Conservation (phyloP, 176 grass and related monocot genomes). For the Lolium rigidum region DNA sequence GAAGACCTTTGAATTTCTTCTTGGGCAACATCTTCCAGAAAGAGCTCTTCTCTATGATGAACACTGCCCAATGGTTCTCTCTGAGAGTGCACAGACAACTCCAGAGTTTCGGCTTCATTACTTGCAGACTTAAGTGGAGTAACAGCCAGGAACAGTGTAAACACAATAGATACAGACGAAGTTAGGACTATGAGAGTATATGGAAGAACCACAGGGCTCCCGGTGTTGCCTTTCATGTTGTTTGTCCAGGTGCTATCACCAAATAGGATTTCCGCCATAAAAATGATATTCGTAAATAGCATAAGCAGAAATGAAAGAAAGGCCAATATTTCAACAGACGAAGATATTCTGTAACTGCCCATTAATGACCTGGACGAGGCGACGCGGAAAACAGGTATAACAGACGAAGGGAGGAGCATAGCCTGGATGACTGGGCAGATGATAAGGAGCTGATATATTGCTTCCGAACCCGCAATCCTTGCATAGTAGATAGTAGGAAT, state of each 20-base stretch:
- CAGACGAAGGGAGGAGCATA: slow-evolving; percentile 91
- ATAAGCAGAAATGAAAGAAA: slow-evolving; percentile 86
- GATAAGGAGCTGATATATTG: slow-evolving; percentile 88
- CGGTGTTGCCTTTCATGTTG: slow-evolving; percentile 77
- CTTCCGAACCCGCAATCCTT: slow-evolving; percentile 76
- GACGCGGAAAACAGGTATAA: slow-evolving; percentile 86
- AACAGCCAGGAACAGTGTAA: slow-evolving; percentile 81
- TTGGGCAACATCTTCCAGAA: slow-evolving; percentile 47
- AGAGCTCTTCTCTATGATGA: slow-evolving; percentile 52
- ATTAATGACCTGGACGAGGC: slow-evolving; percentile 92
- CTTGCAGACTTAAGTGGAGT: slow-evolving; percentile 94
- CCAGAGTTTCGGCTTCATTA: slow-evolving; percentile 49
- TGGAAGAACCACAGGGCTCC: slow-evolving; percentile 66
- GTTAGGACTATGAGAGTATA: slow-evolving; percentile 65
- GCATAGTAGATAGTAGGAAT: slow-evolving; percentile 72
- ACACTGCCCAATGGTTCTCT: slow-evolving; percentile 33
- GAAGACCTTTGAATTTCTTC: slow-evolving; percentile 67
- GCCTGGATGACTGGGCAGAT: slow-evolving; percentile 92
- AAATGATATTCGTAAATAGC: slow-evolving; percentile 88
- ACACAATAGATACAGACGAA: slow-evolving; percentile 64
- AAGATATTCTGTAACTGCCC: slow-evolving; percentile 78
- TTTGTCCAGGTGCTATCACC: slow-evolving; percentile 90
- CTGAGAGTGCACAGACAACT: slow-evolving; percentile 49
- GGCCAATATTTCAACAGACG: slow-evolving; percentile 78
- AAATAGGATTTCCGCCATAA: slow-evolving; percentile 85